Evolutionary conservation across 495 filamentous ascomycete species (phyloP).

Genomic region (Aspergillus sclerotioniger): DNA sequence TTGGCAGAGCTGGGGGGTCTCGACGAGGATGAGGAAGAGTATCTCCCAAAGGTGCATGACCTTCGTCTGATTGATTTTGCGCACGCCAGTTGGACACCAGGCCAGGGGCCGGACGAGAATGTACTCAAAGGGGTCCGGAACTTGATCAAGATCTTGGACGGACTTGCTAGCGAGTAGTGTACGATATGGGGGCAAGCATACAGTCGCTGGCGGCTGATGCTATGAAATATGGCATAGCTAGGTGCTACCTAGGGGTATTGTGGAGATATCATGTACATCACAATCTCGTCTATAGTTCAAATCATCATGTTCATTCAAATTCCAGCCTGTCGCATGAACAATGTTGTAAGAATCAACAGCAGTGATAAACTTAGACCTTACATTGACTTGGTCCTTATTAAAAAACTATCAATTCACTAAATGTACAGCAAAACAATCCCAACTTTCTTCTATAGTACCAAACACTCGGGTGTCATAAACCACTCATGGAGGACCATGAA

Average conservation of each 20-base stretch:
- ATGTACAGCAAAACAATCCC: too few species aligned
- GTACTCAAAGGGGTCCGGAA: slow-evolving; percentile 71
- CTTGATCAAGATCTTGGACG: slow-evolving; percentile 65
- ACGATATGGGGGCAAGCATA: slow-evolving; percentile 8
- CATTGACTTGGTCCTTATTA: too few species aligned
- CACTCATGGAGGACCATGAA: too few species aligned
- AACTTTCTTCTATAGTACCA: too few species aligned
- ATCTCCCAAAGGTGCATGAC: slow-evolving; percentile 69
- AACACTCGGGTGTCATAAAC: too few species aligned
- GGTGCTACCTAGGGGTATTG: not conserved
- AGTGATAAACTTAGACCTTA: too few species aligned
- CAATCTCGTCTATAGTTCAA: too few species aligned
- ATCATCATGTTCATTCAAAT: too few species aligned
- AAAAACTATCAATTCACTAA: too few species aligned
- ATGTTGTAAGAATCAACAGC: too few species aligned
- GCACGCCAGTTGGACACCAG: slow-evolving; percentile 84
- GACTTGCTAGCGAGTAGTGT: slow-evolving; percentile 46
- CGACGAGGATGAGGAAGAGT: slow-evolving; percentile 64
- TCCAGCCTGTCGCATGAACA: too few species aligned
- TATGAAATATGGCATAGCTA: not conserved
- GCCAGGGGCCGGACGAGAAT: slow-evolving; percentile 87
- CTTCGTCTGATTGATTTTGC: slow-evolving; percentile 97
- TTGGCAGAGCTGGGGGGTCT: slow-evolving; percentile 27
- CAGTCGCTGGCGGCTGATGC: slow-evolving; percentile 34
- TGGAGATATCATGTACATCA: too few species aligned